Evolutionary conservation across 2,329 filamentous ascomycete species (phyloP), one percentile per base, ranked within the genome.

Genomic region (Fusarium multiceps): DNA sequence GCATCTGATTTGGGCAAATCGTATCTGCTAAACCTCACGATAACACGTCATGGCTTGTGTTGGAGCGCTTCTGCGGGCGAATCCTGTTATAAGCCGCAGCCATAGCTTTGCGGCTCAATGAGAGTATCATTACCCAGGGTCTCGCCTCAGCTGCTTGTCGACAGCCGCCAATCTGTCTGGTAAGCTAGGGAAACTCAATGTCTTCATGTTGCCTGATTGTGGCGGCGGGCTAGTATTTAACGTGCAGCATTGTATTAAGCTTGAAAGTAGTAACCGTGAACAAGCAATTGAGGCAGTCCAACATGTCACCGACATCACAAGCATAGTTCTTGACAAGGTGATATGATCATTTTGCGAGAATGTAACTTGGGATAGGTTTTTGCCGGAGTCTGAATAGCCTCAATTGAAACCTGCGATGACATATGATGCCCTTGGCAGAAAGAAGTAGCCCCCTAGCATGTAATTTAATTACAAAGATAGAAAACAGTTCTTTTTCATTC

Each of bases 41-140:
- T 32, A 30, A n/a, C 18, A 20, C 51, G 47, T 57, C 57, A 53
- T 62, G 42, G 43, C 27, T 21, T 16, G 42, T 23, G 54, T 42
- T 53, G 34, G 47, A 50, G 46, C 50, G 28, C 20, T 16, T 53
- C 50, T 11, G 56, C 46, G 30, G 37, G 28, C 27, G 37, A 63
- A 59, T 46, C 53, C 54, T 43, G 46, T 48, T 47, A 21, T 27
- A 63, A 68, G 59, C 63, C 45, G 56, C 57, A 50, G 11, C 23
- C 42, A 53, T 32, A 18, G 23, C 21, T 42, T 27, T 41, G 14
- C 25, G 7, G 13, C 21, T 20, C 48, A 32, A 21, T 21, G 27
- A 43, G 18, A n/a, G 37, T 23, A 28, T 14, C 23, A 11, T 18
- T 40, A 27, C 46, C 18, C 30, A 43, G 3, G 20, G n/a, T 41